These are phyloP conservation scores for Sporothrix schenckii DNA, from an alignment of 2,329 filamentous ascomycete species.

Conservation along the genomic window DNA sequence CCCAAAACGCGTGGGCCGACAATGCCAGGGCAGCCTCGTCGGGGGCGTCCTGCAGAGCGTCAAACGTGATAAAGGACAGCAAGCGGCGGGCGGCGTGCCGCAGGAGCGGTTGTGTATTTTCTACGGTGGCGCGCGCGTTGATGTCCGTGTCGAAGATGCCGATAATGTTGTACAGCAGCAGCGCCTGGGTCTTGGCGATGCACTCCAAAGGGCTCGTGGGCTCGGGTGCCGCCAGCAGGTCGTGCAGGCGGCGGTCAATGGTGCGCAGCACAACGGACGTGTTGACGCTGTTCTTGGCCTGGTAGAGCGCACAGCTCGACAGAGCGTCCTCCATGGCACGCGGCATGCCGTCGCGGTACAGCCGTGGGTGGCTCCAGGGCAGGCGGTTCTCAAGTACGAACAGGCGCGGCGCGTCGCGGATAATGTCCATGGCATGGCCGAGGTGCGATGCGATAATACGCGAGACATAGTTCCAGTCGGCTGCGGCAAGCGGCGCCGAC, in stretches of 20 bases:
- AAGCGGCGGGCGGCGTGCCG: slow-evolving; percentile 44
- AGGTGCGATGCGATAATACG: slow-evolving; percentile 41
- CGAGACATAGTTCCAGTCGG: slow-evolving; percentile 19
- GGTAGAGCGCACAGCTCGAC: slow-evolving; percentile 57
- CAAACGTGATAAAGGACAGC: slow-evolving; percentile 33
- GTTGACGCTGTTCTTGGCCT: slow-evolving; percentile 54
- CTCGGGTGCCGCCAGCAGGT: slow-evolving; percentile 47
- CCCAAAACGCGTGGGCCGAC: slow-evolving; percentile 53
- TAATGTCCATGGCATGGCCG: slow-evolving; percentile 53
- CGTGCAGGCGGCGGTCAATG: slow-evolving; percentile 50
- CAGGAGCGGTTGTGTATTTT: slow-evolving; percentile 41
- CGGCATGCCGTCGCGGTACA: slow-evolving; percentile 58
- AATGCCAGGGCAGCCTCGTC: slow-evolving; percentile 34
- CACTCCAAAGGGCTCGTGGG: slow-evolving; percentile 41
- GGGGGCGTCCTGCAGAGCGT: slow-evolving; percentile 10
- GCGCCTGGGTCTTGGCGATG: slow-evolving; percentile 48
- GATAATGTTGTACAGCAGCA: slow-evolving; percentile 53
- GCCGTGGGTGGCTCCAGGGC: slow-evolving; percentile 57
- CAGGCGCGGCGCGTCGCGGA: slow-evolving; percentile 52
- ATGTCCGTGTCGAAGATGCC: slow-evolving; percentile 51
- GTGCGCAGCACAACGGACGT: slow-evolving; percentile 52
- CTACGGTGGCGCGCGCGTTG: slow-evolving; percentile 42
- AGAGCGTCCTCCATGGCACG: slow-evolving; percentile 56
- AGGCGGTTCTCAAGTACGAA: slow-evolving; percentile 56
- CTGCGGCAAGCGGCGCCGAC: background rate